These are phyloP conservation scores for Fraxinus dipetala DNA, from an alignment of 305 asterid genomes.

Conservation along the genomic window DNA sequence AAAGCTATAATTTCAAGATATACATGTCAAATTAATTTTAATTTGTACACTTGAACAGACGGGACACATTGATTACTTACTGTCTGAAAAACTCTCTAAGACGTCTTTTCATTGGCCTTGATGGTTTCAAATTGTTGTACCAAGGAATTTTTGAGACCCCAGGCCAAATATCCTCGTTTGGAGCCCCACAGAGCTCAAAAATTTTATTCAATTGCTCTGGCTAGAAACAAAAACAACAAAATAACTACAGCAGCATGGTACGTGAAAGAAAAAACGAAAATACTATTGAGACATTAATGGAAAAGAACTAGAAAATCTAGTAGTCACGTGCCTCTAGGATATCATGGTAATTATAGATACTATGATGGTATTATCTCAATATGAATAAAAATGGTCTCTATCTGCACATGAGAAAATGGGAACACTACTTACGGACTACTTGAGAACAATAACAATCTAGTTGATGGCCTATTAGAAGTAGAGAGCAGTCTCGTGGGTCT, in stretches of 20 bases:
- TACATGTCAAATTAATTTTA: not conserved
- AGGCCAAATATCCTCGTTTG: conserved; percentile 86
- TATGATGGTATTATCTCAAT: not conserved
- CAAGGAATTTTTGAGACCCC: conserved; percentile 90
- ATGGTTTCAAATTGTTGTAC: conserved; percentile 83
- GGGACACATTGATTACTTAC: conserved; percentile 44
- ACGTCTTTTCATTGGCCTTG: conserved; percentile 73
- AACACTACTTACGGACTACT: not conserved
- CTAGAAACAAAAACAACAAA: conserved; percentile 36
- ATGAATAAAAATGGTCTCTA: not conserved
- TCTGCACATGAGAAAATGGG: not conserved
- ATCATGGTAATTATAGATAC: not conserved
- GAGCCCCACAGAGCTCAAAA: conserved; percentile 86
- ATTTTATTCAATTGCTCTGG: conserved; percentile 87
- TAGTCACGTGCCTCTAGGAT: not conserved
- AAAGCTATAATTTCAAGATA: conserved; percentile 44
- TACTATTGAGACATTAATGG: not conserved
- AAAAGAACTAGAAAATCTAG: not conserved
- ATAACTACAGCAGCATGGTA: conserved; percentile 1
- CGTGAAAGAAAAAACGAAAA: not conserved
- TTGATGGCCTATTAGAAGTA: conserved; percentile 3
- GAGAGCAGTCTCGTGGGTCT: not conserved
- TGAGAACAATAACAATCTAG: not conserved
- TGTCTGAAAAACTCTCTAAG: conserved; percentile 82
- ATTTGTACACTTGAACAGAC: not conserved